Percentiles rank a stretch among this genome's conserved stretches.
Conservation (phyloP, 495 filamentous ascomycete species). For the Aspergillus bridgeri region DNA sequence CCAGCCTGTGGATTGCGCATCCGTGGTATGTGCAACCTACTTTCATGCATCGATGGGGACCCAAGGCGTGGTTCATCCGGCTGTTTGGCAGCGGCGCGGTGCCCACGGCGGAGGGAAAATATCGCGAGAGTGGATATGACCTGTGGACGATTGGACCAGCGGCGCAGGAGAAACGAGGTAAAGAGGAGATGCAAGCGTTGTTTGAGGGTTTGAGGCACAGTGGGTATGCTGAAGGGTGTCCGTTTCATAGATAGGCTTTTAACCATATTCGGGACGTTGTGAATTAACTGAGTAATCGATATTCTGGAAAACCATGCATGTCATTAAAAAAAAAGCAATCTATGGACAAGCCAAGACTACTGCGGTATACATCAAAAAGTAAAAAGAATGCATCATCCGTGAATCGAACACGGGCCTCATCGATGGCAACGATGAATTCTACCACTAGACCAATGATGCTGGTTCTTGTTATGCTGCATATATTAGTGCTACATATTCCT, state of each 20-base stretch:
- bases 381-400: slow-evolving; percentile 43
- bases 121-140: slow-evolving; percentile 9
- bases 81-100: slow-evolving; percentile 8
- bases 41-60: slow-evolving; percentile 12
- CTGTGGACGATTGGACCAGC: slow-evolving; percentile 8
- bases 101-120: not conserved
- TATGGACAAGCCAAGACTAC: too few species aligned
- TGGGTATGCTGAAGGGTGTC: slow-evolving; percentile 4
- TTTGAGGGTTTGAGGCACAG: slow-evolving; percentile 1
- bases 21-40: slow-evolving; percentile 19
- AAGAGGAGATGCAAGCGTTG: slow-evolving; percentile 7
- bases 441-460: slow-evolving; percentile 55
- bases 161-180: slow-evolving; percentile 7
- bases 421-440: slow-evolving; percentile 57
- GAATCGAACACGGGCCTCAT: slow-evolving; percentile 56
- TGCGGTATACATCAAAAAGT: too few species aligned
- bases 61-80: slow-evolving; percentile 4
- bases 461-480: too few species aligned
- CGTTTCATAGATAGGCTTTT: slow-evolving; percentile 6
- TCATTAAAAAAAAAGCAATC: too few species aligned
- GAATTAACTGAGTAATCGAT: too few species aligned
- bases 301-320: too few species aligned
- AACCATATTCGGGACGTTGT: too few species aligned
- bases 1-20: slow-evolving; percentile 7
- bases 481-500: too few species aligned